Base-by-base conservation (phyloP, 2,329 filamentous ascomycete genomes). In the Microdochium bolleyi region DNA sequence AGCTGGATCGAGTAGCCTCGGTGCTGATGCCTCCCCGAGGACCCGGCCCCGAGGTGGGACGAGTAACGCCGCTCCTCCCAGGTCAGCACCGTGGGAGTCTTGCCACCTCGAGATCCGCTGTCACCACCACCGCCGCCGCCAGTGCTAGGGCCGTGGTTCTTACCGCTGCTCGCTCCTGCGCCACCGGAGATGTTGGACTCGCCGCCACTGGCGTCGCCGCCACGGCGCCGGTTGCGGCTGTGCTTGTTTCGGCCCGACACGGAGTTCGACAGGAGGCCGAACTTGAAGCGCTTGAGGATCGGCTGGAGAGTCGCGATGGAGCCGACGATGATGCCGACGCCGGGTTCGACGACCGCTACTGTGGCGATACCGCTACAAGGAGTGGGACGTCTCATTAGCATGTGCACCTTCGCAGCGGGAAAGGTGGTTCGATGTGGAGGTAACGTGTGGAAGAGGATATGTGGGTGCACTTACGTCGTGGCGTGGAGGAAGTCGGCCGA, bases 321-420 rank as follows among this genome's bases (percentile, higher is more conserved):
- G 13, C 64, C 66, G 22, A 65, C 67, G 32, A 67, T 62, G 14
- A 70, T 69, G 2, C 66, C 66, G 1, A 70, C 56, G 1, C 63
- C 58, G 3, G 67, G 67, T 51, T 70, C 67, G 24, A 67, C 54
- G 5, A 67, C 58, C 3, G 63, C 66, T 57, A 62, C 66, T 10
- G 63, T 60, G 16, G 62, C 63, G 2, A 72, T 58, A 19, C 65
- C 64, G 3, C 69, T 72, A 16, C 19, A 19, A n/a, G 3, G 7
- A 24, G 14, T 2, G 27, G 27, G 27, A 30, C 27, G 27, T 30
- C 5, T 30, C 27, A 30, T n/a, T n/a, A n/a, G n/a, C n/a, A n/a
- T n/a, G n/a, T n/a, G n/a, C n/a, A n/a, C n/a, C n/a, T n/a, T n/a
- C n/a, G n/a, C n/a, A 7, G 37, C n/a, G 37, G 7, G 41, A 56